These are phyloP conservation scores for Tuber umbilicatum DNA, from an alignment of 495 filamentous ascomycete species.

Conservation along the genomic window DNA sequence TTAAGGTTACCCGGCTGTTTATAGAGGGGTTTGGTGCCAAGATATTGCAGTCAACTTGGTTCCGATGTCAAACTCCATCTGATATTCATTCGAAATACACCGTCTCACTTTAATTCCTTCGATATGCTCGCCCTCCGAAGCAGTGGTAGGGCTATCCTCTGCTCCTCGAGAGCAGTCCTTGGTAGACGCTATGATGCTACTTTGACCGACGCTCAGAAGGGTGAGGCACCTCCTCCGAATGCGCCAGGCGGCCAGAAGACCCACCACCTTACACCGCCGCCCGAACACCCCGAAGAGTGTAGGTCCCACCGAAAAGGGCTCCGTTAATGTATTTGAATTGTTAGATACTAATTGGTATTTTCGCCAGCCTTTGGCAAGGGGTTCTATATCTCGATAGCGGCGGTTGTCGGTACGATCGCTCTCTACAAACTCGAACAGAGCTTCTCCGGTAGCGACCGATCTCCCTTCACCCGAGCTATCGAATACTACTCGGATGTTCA, in stretches of 20 bases:
- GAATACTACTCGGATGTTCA: constrained; percentile 48
- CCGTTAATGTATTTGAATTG: constrained; percentile 6
- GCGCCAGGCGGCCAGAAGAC: constrained; percentile 7
- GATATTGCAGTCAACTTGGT: not conserved
- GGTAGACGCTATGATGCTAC: constrained; percentile 17
- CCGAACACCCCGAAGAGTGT: constrained; percentile 20
- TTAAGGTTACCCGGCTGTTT: not conserved
- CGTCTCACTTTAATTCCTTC: constrained; percentile 23
- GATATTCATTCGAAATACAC: not conserved
- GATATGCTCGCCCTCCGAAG: constrained; percentile 28
- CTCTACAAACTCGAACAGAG: constrained; percentile 53
- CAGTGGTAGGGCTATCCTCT: constrained; percentile 15
- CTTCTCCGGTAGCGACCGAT: constrained; percentile 48
- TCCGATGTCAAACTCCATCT: not conserved
- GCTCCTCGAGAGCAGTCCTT: constrained; percentile 16
- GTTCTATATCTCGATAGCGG: constrained; percentile 61
- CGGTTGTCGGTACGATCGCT: constrained; percentile 52
- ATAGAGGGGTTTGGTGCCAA: not conserved
- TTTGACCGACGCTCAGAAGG: constrained; percentile 13
- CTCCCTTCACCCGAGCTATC: constrained; percentile 56
- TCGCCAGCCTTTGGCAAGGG: constrained; percentile 36
- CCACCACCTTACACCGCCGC: constrained; percentile 1
- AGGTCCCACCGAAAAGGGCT: not conserved
- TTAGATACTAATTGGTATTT: not conserved
- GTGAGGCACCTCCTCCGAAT: constrained; percentile 8